A percentile compares a stretch with the other conserved stretches of the same genome.
These are phyloP conservation scores for Pseudopithomyces chartarum DNA, from an alignment of 2,329 filamentous ascomycete genomes.

Conservation along the genomic window DNA sequence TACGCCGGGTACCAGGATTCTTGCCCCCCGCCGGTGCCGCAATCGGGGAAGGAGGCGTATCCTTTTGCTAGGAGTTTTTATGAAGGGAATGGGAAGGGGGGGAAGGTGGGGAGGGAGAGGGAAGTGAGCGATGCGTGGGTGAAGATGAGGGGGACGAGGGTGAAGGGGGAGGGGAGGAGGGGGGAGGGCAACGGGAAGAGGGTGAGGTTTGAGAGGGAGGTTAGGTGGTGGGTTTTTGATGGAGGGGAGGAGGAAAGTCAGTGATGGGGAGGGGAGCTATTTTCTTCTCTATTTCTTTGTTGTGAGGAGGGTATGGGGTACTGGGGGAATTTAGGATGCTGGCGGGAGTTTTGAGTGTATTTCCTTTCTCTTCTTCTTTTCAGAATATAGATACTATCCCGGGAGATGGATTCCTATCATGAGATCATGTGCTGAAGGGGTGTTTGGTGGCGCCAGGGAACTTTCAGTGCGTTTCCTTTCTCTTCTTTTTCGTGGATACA, in stretches of 20 bases:
- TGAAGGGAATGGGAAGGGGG: neutral
- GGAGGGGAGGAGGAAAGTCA: neutral
- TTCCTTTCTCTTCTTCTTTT: no score
- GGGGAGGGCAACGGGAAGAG: neutral
- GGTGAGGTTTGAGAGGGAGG: constrained; percentile 4
- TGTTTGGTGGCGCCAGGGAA: no score
- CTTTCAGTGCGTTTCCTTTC: no score
- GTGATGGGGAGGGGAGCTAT: constrained; percentile 4
- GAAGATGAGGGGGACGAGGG: constrained; percentile 13
- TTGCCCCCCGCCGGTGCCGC: neutral
- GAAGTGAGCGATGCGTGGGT: constrained; percentile 24
- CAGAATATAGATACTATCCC: no score
- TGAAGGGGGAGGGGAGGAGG: neutral
- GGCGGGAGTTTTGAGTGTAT: no score
- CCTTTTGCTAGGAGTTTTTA: neutral
- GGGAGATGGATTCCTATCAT: no score
- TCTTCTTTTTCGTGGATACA: no score
- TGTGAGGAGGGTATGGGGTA: no score
- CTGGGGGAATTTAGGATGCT: no score
- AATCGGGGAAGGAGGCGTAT: constrained; percentile 2
- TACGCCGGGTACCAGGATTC: neutral
- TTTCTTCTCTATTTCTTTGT: no score
- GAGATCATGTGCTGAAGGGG: no score
- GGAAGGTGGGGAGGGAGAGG: constrained; percentile 10
- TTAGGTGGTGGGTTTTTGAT: neutral